Evolutionary conservation across 106 monocot genomes (phyloP), one percentile per base, ranked within the genome.

Genomic region (Platanthera zijinensis): DNA sequence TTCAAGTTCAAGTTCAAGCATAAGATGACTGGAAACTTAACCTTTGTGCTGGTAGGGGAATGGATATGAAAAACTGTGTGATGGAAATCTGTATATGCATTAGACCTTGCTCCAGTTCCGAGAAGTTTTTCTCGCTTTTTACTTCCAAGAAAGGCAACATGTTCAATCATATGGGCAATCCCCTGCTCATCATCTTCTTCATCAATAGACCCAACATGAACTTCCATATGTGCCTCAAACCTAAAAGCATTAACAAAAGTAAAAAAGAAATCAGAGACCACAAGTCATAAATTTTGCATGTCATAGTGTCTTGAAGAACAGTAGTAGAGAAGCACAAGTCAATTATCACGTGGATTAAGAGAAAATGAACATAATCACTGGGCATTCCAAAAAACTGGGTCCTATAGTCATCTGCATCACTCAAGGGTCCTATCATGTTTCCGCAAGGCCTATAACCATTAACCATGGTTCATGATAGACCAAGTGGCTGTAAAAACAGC

Each of bases 131-230:
- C 99, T 66, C 99, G 89, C 77, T 99, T 99, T 81, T 99, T 99
- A 83, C 99, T 99, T 74, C 99, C 99, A 83, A 99, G 94, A 68
- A 99, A 99, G 75, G 99, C 90, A 77, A 99, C 99, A 85, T 99
- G 99, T 82, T 99, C 99, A 82, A 99, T 99, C 99, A 99, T 99
- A 80, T 99, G 99, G 46, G 99, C 99, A 90, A 99, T 99, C 50
- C 99, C 99, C 76, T 99, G 99, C 81, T 99, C 99, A 83, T 99
- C 94, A 50, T 99, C 99, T 80, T 94, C 94, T 73, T 99, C 99
- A 39, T 99, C 91, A 83, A 99, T 85, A 68, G 99, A 99, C 77
- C 99, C 99, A 84, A 88, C 99, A 85, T 99, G 99, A 84, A 99
- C 90, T 86, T 99, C 99, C 99, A 99, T 94, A 77, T 99, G 99